These are phyloP conservation scores for Apiotrichum brassicae DNA, from an alignment of 1,284 basidiomycete species.

Conservation along the genomic window DNA sequence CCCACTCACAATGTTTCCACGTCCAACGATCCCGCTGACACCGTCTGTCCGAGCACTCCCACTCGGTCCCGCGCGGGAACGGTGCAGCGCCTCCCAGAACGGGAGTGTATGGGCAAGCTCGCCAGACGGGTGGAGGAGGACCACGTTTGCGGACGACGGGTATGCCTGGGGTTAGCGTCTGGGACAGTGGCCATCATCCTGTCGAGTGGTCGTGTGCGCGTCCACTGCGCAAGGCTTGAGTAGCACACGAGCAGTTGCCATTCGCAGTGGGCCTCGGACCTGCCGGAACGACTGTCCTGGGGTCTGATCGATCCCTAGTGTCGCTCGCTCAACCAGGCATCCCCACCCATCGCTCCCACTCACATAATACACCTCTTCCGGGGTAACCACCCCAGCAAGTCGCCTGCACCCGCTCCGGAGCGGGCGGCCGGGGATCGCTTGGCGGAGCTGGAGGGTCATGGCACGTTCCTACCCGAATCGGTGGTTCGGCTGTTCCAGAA, in stretches of 20 bases:
- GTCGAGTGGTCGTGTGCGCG: not conserved
- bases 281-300: too few relatives aligned
- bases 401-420: slow-evolving; percentile 5
- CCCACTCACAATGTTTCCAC: slow-evolving; percentile 22
- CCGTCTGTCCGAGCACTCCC: slow-evolving; percentile 5
- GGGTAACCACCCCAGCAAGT: slow-evolving; percentile 4
- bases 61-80: slow-evolving; percentile 25
- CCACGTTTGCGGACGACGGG: slow-evolving; percentile 33
- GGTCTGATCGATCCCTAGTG: too few relatives aligned
- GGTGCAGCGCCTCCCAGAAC: slow-evolving; percentile 40
- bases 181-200: not conserved
- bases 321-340: too few relatives aligned
- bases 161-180: slow-evolving; percentile 26
- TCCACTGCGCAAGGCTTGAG: not conserved
- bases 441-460: slow-evolving; percentile 41
- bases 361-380: slow-evolving; percentile 10
- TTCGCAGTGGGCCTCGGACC: too few relatives aligned
- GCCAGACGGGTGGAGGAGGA: slow-evolving; percentile 27
- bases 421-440: slow-evolving; percentile 38
- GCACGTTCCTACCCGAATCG: too few relatives aligned
- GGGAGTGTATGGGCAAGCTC: slow-evolving; percentile 32
- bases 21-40: slow-evolving; percentile 30
- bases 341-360: not conserved
- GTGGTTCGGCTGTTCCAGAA: too few relatives aligned
- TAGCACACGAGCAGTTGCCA: too few relatives aligned